These are phyloP conservation scores for Daldinia sp. DNA, from an alignment of 2,329 filamentous ascomycete genomes.

Conservation along the genomic window DNA sequence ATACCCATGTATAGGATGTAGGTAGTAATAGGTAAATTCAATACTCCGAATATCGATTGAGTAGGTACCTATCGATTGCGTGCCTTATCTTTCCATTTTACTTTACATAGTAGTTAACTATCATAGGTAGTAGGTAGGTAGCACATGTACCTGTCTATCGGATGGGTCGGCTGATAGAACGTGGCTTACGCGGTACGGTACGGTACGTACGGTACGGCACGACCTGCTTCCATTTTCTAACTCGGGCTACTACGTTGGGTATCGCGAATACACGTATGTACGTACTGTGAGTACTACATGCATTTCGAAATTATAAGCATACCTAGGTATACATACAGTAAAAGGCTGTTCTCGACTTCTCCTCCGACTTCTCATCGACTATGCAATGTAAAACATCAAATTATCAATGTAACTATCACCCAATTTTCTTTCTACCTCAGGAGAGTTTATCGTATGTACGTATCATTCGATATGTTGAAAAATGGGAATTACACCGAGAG, in stretches of 20 bases:
- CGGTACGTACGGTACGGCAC: constrained; percentile 19
- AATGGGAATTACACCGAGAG: constrained; percentile 23
- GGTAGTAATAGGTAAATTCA: too few relatives aligned
- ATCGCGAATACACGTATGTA: background rate
- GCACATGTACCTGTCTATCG: background rate
- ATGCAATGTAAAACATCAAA: background rate
- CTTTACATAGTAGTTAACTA: background rate
- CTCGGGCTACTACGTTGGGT: constrained; percentile 1
- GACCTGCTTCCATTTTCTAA: constrained; percentile 13
- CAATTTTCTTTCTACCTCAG: background rate
- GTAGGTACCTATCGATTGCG: background rate
- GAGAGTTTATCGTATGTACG: constrained; percentile 2
- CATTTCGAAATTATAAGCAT: background rate
- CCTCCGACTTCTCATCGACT: background rate
- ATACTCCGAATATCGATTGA: too few relatives aligned
- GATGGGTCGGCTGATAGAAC: constrained; percentile 25
- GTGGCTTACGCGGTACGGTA: constrained; percentile 22
- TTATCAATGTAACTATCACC: background rate
- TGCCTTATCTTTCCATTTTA: background rate
- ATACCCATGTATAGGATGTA: background rate
- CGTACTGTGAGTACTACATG: background rate
- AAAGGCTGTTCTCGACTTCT: background rate
- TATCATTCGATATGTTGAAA: constrained; percentile 18
- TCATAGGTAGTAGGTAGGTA: background rate
- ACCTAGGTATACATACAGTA: background rate